Conservation (phyloP, 371 early-diverging fungal species). For the Lichtheimia ornata region DNA sequence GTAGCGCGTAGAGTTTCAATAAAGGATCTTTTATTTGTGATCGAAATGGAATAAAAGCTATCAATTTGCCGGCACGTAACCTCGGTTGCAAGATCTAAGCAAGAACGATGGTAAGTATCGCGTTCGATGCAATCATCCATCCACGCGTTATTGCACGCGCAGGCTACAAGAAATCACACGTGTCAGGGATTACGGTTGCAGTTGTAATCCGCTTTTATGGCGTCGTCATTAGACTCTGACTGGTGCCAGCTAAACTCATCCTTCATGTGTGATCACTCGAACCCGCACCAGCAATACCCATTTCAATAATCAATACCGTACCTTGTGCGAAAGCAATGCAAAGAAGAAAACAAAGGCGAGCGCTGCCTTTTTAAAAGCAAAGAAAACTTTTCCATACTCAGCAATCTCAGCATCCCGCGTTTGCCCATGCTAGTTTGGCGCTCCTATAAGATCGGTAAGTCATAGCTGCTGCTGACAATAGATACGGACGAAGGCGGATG, state of each 20-base stretch:
- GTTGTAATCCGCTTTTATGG: slow-evolving; percentile 6
- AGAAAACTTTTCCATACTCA: slow-evolving; percentile 1
- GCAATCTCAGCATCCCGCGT: too few relatives aligned
- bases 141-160: neutral
- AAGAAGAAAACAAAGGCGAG: too few relatives aligned
- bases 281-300: neutral
- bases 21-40: neutral
- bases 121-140: neutral
- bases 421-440: too few relatives aligned
- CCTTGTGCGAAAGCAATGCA: too few relatives aligned
- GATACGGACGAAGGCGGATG: too few relatives aligned
- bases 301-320: too few relatives aligned
- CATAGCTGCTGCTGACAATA: too few relatives aligned
- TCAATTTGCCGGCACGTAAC: too few relatives aligned
- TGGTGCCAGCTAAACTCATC: slow-evolving; percentile 22
- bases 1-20: too few relatives aligned
- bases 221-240: slow-evolving; percentile 14
- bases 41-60: neutral
- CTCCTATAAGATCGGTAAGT: too few relatives aligned
- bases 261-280: neutral
- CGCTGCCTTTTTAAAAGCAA: neutral
- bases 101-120: neutral
- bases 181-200: slow-evolving; percentile 11
- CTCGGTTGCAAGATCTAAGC: neutral
- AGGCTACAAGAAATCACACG: slow-evolving; percentile 1